Conservation (phyloP, 225 moss, liverwort and hornwort genomes). For the Neckera pumila region DNA sequence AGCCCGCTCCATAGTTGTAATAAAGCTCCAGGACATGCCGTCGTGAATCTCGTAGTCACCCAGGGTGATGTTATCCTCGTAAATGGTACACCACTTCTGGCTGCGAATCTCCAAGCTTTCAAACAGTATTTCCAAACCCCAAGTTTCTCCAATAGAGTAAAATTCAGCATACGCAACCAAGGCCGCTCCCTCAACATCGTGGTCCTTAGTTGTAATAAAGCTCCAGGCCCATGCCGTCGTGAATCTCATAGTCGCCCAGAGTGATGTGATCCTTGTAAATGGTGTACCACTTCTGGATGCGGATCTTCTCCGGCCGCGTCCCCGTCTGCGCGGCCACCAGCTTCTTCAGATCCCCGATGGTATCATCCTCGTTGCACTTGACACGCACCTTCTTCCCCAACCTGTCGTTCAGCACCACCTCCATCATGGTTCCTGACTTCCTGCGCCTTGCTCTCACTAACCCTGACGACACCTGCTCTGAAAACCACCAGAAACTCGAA, state of each 20-base stretch:
- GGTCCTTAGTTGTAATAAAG: conserved; percentile 61
- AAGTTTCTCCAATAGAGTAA: background rate
- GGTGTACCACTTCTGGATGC: conserved; percentile 86
- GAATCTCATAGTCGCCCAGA: conserved; percentile 67
- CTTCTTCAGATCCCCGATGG: conserved; percentile 76
- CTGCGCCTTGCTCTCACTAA: conserved; percentile 29
- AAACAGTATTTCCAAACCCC: background rate
- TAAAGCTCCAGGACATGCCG: conserved; percentile 66
- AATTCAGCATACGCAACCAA: background rate
- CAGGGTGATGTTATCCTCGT: conserved; percentile 55
- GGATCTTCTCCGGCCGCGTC: conserved; percentile 77
- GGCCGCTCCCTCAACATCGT: background rate
- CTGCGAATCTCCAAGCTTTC: conserved; percentile 36
- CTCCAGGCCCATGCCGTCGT: conserved; percentile 80
- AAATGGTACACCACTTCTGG: conserved; percentile 65
- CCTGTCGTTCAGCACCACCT: conserved; percentile 81
- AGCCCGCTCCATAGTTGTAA: conserved; percentile 22
- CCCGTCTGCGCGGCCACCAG: conserved; percentile 85
- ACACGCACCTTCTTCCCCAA: conserved; percentile 82
- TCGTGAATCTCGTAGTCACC: conserved; percentile 62
- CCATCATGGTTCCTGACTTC: conserved; percentile 52
- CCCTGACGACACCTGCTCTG: background rate
- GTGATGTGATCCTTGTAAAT: conserved; percentile 88
- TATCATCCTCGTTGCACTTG: conserved; percentile 83
- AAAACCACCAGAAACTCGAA: background rate